Base-by-base conservation (phyloP, 2,329 filamentous ascomycete species). In the Sarocladium strictum region DNA sequence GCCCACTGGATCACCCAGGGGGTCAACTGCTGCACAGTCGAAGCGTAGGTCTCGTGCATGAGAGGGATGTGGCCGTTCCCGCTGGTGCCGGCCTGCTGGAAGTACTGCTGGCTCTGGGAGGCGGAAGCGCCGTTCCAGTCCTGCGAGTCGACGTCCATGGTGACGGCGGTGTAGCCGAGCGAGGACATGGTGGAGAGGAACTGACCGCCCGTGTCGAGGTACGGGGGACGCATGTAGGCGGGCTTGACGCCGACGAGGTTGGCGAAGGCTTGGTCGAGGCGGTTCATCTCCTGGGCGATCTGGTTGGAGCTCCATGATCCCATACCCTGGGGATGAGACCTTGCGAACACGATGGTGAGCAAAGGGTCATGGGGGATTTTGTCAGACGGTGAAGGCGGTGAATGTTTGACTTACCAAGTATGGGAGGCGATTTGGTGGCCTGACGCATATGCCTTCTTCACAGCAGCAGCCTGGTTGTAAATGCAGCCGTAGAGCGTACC, bases 151-250 rank as follows among this genome's bases (percentile, higher is more conserved):
- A 85, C 69, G 58, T 85, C 78, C 62, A 83, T 74, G 61, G 80
- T 84, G 61, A 80, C 77, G 62, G 84, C 75, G 62, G 81, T 80
- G 71, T 83, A 84, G 55, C 78, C 78, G 51, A 84, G 64, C 54
- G 67, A 58, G 55, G 62, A 62, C 69, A 77, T 70, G 14, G 70
- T 70, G 17, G 63, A 62, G 49, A 77, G 65, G 40, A 77, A 69
- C 56, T 69, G 63, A 21, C 73, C 73, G 52, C 73, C 67, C 2
- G 75, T 77, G 55, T 72, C 72, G 41, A 78, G 74, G 65, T 77
- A 77, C 0, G 76, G 76, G 5, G 76, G 76, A 0, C 76, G 73
- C 71, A 78, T 70, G 67, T 78, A 78, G 10, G 71, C 67, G 6
- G 76, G 76, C 65, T 76, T 76, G 60, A 68, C 69, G 59, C 74